Conservation (phyloP, 169 alveolate species). For the Eimeria falciformis region DNA sequence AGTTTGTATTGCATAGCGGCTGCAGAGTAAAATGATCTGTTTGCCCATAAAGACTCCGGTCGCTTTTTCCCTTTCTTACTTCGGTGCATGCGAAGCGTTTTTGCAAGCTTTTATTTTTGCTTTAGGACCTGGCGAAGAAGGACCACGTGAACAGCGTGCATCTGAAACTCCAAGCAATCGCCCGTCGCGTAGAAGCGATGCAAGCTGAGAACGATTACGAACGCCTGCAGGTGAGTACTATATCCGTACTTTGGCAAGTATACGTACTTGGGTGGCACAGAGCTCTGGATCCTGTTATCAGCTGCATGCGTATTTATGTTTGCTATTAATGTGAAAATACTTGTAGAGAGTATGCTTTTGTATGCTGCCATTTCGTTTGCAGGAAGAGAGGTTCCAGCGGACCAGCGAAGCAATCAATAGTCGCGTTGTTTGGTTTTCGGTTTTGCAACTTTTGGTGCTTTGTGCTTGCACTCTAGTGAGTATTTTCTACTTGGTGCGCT, state of each 20-base stretch:
- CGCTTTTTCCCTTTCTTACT: too few species aligned
- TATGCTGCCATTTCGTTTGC: background rate
- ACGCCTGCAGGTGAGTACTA: constrained; percentile 69
- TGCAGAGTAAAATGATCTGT: too few species aligned
- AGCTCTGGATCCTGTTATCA: too few species aligned
- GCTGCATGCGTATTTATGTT: too few species aligned
- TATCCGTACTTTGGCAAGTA: too few species aligned
- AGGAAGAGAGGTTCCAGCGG: constrained; percentile 62
- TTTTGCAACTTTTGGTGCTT: constrained; percentile 58
- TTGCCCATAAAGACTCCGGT: too few species aligned
- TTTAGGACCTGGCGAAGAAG: constrained; percentile 76
- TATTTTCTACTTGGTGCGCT: constrained; percentile 68
- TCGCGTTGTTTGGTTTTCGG: constrained; percentile 74
- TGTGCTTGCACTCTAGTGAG: constrained; percentile 57
- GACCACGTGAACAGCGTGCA: constrained; percentile 70
- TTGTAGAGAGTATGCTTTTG: too few species aligned
- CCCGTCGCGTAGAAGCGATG: constrained; percentile 70
- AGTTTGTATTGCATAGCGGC: too few species aligned
- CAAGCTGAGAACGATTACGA: constrained; percentile 76
- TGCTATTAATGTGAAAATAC: too few species aligned
- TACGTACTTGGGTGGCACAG: too few species aligned
- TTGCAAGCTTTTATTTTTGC: too few species aligned
- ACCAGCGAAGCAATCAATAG: constrained; percentile 64
- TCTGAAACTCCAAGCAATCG: constrained; percentile 51
- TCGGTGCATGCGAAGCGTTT: too few species aligned